These are phyloP conservation scores for Kodamaea sagamina DNA, from an alignment of 805 yeast species.

Conservation along the genomic window DNA sequence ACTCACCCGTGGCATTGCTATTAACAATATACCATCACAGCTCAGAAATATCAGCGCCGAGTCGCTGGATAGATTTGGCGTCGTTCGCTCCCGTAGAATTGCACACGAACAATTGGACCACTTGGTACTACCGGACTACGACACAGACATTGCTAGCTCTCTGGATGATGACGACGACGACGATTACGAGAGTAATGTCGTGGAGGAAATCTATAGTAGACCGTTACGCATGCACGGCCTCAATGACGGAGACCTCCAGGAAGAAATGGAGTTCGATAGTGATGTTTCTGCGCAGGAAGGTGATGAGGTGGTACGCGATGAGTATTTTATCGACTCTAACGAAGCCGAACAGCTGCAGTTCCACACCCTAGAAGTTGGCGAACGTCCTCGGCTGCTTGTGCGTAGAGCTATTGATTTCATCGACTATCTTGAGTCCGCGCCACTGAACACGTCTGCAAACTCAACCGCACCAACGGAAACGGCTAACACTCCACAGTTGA, in stretches of 20 bases:
- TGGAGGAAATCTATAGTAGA: slow-evolving; percentile 3
- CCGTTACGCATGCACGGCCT: slow-evolving; percentile 1
- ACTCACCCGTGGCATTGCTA: slow-evolving; percentile 7
- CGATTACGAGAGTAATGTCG: slow-evolving; percentile 3
- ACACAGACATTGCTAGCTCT: slow-evolving; percentile 9
- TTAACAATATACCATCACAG: slow-evolving; percentile 13
- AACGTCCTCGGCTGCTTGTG: slow-evolving; percentile 7
- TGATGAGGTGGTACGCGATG: slow-evolving; percentile 10
- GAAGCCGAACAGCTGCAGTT: neutral
- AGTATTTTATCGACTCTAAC: slow-evolving; percentile 4
- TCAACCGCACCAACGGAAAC: slow-evolving; percentile 2
- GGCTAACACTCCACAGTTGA: neutral
- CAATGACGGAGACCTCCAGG: neutral
- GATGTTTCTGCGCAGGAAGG: slow-evolving; percentile 1
- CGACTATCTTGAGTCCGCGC: slow-evolving; percentile 9
- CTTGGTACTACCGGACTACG: slow-evolving; percentile 7
- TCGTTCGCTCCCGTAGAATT: neutral
- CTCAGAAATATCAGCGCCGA: slow-evolving; percentile 11
- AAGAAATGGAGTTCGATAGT: slow-evolving; percentile 5
- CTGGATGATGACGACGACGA: slow-evolving; percentile 14
- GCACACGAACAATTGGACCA: slow-evolving; percentile 1
- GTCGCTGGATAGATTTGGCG: slow-evolving; percentile 2
- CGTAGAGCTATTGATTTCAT: slow-evolving; percentile 14
- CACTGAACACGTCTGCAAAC: neutral
- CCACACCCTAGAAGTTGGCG: neutral